These are phyloP conservation scores for Lachnellula hyalina DNA, from an alignment of 2,329 filamentous ascomycete genomes.

Conservation along the genomic window DNA sequence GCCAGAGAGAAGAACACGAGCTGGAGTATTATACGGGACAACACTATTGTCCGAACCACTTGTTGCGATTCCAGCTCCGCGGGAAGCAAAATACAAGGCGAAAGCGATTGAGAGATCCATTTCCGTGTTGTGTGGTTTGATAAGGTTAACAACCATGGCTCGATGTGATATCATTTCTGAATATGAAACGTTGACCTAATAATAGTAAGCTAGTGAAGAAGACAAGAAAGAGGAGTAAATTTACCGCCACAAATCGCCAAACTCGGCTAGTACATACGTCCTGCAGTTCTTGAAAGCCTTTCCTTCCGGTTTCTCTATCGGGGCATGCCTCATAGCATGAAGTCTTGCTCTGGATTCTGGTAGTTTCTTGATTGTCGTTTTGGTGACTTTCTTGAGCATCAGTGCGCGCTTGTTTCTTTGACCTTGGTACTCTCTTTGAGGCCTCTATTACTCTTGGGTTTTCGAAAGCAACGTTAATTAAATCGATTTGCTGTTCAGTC, in stretches of 20 bases:
- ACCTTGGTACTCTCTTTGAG: conserved; percentile 36
- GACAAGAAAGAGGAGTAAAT: conserved; percentile 21
- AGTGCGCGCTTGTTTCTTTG: conserved; percentile 19
- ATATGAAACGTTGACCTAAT: conserved; percentile 74
- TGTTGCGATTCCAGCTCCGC: conserved; percentile 50
- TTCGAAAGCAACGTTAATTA: conserved; percentile 95
- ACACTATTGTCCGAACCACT: conserved; percentile 9
- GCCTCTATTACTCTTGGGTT: conserved; percentile 71
- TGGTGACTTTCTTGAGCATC: neutral
- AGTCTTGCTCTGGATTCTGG: neutral
- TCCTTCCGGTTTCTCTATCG: conserved; percentile 80
- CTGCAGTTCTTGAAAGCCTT: conserved; percentile 70
- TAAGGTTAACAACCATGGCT: conserved; percentile 65
- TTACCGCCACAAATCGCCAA: conserved; percentile 78
- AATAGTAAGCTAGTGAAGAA: conserved; percentile 12
- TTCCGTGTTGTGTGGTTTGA: conserved; percentile 92
- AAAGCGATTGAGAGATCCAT: conserved; percentile 96
- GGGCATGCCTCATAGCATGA: conserved; percentile 75
- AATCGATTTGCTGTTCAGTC: conserved; percentile 63
- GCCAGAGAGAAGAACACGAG: conserved; percentile 83
- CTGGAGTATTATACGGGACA: conserved; percentile 57
- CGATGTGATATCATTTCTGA: conserved; percentile 66
- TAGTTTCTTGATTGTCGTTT: neutral
- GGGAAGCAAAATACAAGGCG: conserved; percentile 91
- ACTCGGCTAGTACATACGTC: conserved; percentile 60